These are phyloP conservation scores for Fraxinus ornus DNA, from an alignment of 305 asterid genomes.

Conservation along the genomic window DNA sequence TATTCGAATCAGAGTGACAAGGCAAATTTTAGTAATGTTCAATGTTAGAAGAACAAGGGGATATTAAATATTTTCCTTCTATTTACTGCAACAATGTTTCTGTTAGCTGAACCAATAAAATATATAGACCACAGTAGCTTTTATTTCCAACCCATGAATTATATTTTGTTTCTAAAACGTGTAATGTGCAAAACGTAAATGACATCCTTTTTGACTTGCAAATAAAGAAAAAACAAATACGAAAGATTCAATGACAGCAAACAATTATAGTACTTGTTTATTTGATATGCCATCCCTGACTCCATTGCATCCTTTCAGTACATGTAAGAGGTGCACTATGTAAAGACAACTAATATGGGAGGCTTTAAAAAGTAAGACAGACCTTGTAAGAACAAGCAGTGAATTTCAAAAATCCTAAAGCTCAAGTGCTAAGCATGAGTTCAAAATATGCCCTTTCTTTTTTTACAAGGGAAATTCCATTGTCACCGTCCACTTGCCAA, in stretches of 20 bases:
- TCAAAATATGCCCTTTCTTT: too few relatives aligned
- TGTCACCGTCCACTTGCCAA: too few relatives aligned
- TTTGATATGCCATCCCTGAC: background rate
- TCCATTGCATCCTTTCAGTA: background rate
- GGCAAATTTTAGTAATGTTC: background rate
- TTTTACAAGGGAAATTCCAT: too few relatives aligned
- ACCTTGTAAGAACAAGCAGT: too few relatives aligned
- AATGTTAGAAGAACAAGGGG: too few relatives aligned
- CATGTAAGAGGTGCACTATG: background rate
- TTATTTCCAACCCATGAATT: background rate
- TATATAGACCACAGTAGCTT: background rate
- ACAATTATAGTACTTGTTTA: background rate
- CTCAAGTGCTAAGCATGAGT: too few relatives aligned
- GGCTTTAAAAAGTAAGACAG: too few relatives aligned
- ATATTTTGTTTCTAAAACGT: background rate
- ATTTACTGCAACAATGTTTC: background rate
- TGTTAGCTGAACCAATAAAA: background rate
- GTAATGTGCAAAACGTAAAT: background rate
- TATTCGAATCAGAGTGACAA: conserved; percentile 1
- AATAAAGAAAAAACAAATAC: background rate
- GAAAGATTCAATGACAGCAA: too few relatives aligned
- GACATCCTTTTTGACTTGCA: too few relatives aligned
- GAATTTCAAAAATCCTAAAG: too few relatives aligned
- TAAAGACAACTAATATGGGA: background rate
- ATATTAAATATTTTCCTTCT: background rate